Percentiles rank a stretch among this genome's conserved stretches.
These are phyloP conservation scores for Neoboletus subvelutipes DNA, from an alignment of 768 basidiomycete genomes.

Conservation along the genomic window DNA sequence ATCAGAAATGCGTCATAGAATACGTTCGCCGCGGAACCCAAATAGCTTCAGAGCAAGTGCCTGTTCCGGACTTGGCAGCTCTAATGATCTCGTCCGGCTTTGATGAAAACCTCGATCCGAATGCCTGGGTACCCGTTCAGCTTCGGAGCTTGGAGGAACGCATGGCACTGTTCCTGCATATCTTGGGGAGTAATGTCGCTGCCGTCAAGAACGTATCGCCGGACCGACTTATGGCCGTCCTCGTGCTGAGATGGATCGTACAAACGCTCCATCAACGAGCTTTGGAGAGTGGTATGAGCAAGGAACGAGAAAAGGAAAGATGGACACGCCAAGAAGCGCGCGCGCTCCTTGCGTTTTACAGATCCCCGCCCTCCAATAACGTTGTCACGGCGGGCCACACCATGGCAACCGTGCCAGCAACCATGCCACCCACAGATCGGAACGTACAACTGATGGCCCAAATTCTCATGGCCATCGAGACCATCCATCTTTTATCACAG, in stretches of 20 bases:
- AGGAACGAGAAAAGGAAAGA: conserved; percentile 61
- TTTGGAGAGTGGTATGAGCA: conserved; percentile 45
- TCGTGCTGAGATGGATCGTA: conserved; percentile 65
- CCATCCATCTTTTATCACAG: conserved; percentile 61
- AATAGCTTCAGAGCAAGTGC: conserved; percentile 57
- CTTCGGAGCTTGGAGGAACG: conserved; percentile 51
- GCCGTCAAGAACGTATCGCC: conserved; percentile 46
- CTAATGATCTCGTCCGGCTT: conserved; percentile 47
- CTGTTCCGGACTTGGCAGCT: conserved; percentile 47
- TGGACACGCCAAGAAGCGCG: conserved; percentile 67
- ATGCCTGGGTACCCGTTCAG: conserved; percentile 43
- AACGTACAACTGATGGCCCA: conserved; percentile 72
- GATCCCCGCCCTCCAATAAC: conserved; percentile 2
- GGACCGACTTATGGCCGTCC: conserved; percentile 47
- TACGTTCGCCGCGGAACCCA: conserved; percentile 73
- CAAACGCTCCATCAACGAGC: conserved; percentile 51
- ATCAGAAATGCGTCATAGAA: conserved; percentile 42
- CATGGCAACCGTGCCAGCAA: conserved; percentile 13
- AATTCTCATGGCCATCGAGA: conserved; percentile 55
- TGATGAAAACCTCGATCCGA: conserved; percentile 15
- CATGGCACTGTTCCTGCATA: conserved; percentile 53
- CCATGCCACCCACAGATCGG: conserved; percentile 47
- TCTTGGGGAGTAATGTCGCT: conserved; percentile 52
- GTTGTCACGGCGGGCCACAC: conserved; percentile 15
- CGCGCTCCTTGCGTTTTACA: conserved; percentile 56